Conservation (phyloP, 306 rosid species). For the Fagus sylvatica region DNA sequence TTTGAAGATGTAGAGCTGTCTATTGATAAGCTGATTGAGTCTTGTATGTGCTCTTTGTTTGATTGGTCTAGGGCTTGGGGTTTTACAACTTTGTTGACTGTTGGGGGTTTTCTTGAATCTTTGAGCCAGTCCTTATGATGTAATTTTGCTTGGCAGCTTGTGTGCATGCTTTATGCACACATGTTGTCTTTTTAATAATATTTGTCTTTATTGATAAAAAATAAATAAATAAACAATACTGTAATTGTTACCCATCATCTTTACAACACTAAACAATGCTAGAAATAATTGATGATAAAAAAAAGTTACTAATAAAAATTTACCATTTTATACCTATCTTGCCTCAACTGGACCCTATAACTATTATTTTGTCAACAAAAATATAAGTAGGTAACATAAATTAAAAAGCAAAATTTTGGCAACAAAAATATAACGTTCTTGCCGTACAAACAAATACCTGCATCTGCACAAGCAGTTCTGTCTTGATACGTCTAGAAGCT, state of each 20-base stretch:
- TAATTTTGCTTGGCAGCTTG: no score
- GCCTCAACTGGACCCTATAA: neutral
- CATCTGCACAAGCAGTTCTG: constrained; percentile 99
- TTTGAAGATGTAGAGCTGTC: no score
- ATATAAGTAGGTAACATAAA: neutral
- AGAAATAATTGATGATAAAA: neutral
- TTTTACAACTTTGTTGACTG: no score
- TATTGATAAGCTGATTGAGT: no score
- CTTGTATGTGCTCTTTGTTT: no score
- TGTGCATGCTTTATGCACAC: no score
- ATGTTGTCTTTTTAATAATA: no score
- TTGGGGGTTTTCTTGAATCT: no score
- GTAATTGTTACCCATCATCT: neutral
- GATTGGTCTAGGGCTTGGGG: no score
- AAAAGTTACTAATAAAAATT: neutral
- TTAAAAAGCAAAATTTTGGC: neutral
- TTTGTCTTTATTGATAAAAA: no score
- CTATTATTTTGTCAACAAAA: neutral
- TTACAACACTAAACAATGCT: neutral
- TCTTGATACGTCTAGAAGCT: constrained; percentile 98
- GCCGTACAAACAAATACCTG: constrained; percentile 65
- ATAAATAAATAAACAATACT: no score
- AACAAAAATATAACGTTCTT: constrained; percentile 4
- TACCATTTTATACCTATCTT: neutral
- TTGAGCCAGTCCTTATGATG: no score